Conservation (phyloP, 352 stramenopile genomes). For the Globisporangium apiculatum region DNA sequence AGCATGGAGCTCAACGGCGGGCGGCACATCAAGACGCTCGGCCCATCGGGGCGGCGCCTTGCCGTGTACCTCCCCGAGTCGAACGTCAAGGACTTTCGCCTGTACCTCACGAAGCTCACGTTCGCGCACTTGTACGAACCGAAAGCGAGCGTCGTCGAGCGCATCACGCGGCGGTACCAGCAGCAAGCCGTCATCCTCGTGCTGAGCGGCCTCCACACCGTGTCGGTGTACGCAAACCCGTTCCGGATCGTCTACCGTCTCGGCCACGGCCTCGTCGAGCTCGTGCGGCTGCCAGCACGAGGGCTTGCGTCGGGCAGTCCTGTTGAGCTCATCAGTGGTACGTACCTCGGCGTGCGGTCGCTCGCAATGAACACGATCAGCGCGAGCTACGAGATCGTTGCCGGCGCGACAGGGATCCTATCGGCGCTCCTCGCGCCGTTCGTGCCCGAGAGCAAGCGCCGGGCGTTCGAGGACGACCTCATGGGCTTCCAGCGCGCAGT, state of each 20-base stretch:
- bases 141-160: slow-evolving; percentile 64
- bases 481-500: slow-evolving; percentile 80
- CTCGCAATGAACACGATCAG: slow-evolving; percentile 88
- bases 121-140: slow-evolving; percentile 83
- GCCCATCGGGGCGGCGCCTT: slow-evolving; percentile 58
- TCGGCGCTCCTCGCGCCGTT: slow-evolving; percentile 64
- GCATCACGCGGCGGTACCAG: slow-evolving; percentile 72
- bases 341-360: slow-evolving; percentile 79
- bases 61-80: slow-evolving; percentile 84
- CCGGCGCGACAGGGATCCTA: slow-evolving; percentile 67
- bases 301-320: slow-evolving; percentile 76
- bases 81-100: slow-evolving; percentile 83
- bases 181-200: slow-evolving; percentile 84
- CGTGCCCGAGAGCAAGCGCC: slow-evolving; percentile 62
- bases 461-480: slow-evolving; percentile 80
- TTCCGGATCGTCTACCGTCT: slow-evolving; percentile 85
- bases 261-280: slow-evolving; percentile 72
- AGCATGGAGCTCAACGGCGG: slow-evolving; percentile 84
- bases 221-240: slow-evolving; percentile 85
- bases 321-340: slow-evolving; percentile 73
- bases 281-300: slow-evolving; percentile 69
- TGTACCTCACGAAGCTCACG: slow-evolving; percentile 78
- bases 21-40: slow-evolving; percentile 78
- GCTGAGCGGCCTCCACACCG: slow-evolving; percentile 75
- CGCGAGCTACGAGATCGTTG: slow-evolving; percentile 84